Percentiles rank a stretch among this genome's conserved stretches.
These are phyloP conservation scores for Scortechinia acanthostroma DNA, from an alignment of 2,329 filamentous ascomycete genomes.

Conservation along the genomic window DNA sequence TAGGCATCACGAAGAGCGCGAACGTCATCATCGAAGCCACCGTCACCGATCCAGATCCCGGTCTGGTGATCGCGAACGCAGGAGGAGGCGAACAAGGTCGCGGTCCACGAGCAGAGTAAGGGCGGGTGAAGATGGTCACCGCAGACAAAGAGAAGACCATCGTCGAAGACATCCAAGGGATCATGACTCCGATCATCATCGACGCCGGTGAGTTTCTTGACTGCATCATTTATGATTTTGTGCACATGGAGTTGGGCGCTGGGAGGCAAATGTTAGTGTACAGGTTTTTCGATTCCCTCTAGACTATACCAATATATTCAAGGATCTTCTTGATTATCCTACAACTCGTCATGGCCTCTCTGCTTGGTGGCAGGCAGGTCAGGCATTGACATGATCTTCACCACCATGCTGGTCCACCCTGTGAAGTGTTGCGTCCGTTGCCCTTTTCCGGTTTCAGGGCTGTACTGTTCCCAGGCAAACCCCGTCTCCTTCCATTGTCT, in stretches of 20 bases:
- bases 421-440: constrained; percentile 97
- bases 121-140: neutral
- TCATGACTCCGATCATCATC: neutral
- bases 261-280: too few species aligned
- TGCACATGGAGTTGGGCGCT: neutral
- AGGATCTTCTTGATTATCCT: constrained; percentile 6
- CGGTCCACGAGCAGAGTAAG: neutral
- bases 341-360: constrained; percentile 37
- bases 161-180: neutral
- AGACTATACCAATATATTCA: too few species aligned
- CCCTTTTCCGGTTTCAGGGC: constrained; percentile 84
- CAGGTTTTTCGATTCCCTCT: too few species aligned
- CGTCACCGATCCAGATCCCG: neutral
- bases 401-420: constrained; percentile 95
- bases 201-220: neutral
- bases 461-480: constrained; percentile 98
- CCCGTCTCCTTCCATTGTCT: constrained; percentile 82
- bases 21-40: neutral
- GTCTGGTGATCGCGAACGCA: neutral
- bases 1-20: neutral
- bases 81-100: neutral
- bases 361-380: constrained; percentile 37
- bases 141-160: too few species aligned
- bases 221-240: too few species aligned
- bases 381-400: constrained; percentile 95